Evolutionary conservation across 495 filamentous ascomycete genomes (phyloP).

Genomic region (Opeltia flavorubescens): DNA sequence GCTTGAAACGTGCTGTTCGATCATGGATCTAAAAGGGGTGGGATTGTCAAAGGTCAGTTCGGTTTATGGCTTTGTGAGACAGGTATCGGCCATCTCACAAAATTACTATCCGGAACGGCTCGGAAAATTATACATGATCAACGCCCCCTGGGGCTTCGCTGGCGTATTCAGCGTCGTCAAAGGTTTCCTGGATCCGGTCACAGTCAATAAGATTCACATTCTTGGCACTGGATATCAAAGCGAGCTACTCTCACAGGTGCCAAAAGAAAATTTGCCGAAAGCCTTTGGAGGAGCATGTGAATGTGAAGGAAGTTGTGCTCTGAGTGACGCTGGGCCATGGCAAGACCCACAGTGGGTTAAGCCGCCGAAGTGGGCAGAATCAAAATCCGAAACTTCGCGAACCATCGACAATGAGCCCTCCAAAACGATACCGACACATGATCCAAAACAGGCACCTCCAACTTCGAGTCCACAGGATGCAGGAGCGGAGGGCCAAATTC

Average conservation of each 20-base stretch:
- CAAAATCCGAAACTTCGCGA: conserved; percentile 20
- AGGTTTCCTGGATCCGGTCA: conserved; percentile 88
- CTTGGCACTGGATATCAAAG: conserved; percentile 68
- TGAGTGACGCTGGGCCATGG: conserved; percentile 86
- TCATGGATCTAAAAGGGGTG: conserved; percentile 94
- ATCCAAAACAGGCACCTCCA: conserved; percentile 1
- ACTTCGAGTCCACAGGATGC: not conserved
- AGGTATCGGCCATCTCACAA: conserved; percentile 57
- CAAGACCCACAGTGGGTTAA: conserved; percentile 60
- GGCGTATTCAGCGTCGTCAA: conserved; percentile 73
- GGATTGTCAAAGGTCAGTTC: conserved; percentile 63
- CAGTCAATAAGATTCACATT: conserved; percentile 89
- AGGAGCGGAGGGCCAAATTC: not conserved
- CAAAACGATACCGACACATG: conserved; percentile 8
- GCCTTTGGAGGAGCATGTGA: conserved; percentile 73
- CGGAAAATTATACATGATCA: conserved; percentile 85
- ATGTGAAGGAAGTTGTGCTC: conserved; percentile 69
- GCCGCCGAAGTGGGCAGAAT: conserved; percentile 52
- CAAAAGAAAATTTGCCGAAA: conserved; percentile 78
- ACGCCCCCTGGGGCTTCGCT: conserved; percentile 89
- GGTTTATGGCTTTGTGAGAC: conserved; percentile 58
- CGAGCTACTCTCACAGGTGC: conserved; percentile 72
- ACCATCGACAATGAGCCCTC: conserved; percentile 11
- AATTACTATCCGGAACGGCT: conserved; percentile 98
- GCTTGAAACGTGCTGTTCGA: conserved; percentile 91